A percentile compares a stretch with the other conserved stretches of the same genome.
Evolutionary conservation across 1,284 basidiomycete genomes (phyloP).

Genomic region (Cutaneotrichosporon sp.): DNA sequence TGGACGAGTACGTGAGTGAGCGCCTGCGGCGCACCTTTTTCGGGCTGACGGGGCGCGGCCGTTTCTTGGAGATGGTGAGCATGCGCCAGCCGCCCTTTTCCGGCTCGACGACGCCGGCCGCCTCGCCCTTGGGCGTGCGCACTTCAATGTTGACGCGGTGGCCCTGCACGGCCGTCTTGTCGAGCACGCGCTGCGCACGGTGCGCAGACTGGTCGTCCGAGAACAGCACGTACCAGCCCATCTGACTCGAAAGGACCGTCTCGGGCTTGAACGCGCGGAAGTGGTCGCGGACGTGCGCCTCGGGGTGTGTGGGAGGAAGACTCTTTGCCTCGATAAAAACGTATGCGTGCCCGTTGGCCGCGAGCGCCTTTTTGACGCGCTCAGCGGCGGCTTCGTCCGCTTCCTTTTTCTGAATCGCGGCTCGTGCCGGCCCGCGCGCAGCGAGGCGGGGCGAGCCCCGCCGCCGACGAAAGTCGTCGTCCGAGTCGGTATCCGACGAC

Average conservation of each 20-base stretch:
- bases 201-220: slow-evolving; percentile 27
- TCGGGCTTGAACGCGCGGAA: slow-evolving; percentile 44
- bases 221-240: slow-evolving; percentile 46
- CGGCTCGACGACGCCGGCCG: slow-evolving; percentile 3
- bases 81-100: slow-evolving; percentile 30
- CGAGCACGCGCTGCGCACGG: slow-evolving; percentile 30
- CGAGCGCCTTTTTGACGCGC: slow-evolving; percentile 27
- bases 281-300: slow-evolving; percentile 36
- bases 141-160: slow-evolving; percentile 28
- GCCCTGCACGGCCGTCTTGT: slow-evolving; percentile 33
- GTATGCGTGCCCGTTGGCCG: slow-evolving; percentile 33
- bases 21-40: slow-evolving; percentile 16
- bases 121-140: slow-evolving; percentile 18
- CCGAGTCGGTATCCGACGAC: slow-evolving; percentile 27
- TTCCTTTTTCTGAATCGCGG: slow-evolving; percentile 19
- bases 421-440: slow-evolving; percentile 13
- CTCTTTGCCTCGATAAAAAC: slow-evolving; percentile 37
- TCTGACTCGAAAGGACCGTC: slow-evolving; percentile 27
- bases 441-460: slow-evolving; percentile 9
- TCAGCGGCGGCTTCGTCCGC: slow-evolving; percentile 28
- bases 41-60: slow-evolving; percentile 14
- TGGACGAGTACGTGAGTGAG: slow-evolving; percentile 21
- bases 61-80: slow-evolving; percentile 40
- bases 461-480: slow-evolving; percentile 24
- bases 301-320: slow-evolving; percentile 24